These are phyloP conservation scores for Fusarium beomiforme DNA, from an alignment of 2,329 filamentous ascomycete species.

Conservation along the genomic window DNA sequence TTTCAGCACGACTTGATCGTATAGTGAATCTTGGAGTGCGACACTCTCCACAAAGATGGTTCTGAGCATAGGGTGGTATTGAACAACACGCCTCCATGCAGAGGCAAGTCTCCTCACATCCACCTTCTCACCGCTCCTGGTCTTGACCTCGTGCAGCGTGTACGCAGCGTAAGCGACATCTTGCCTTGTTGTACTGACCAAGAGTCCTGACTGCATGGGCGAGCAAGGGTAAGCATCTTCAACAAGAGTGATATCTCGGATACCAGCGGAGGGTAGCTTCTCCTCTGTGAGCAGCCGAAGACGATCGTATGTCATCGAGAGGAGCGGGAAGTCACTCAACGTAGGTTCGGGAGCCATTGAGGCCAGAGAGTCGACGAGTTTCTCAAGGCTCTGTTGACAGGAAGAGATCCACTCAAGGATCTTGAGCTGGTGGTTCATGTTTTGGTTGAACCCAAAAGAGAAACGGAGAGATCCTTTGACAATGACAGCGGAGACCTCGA, in stretches of 20 bases:
- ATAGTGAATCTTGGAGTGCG: constrained; percentile 54
- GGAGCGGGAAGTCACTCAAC: constrained; percentile 29
- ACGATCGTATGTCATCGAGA: constrained; percentile 31
- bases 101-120: constrained; percentile 23
- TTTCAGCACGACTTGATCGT: constrained; percentile 57
- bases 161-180: constrained; percentile 47
- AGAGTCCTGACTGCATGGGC: constrained; percentile 50
- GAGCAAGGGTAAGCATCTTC: constrained; percentile 52
- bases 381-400: constrained; percentile 13
- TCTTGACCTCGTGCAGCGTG: constrained; percentile 46
- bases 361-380: background rate
- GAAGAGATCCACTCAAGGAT: constrained; percentile 44
- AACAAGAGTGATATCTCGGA: background rate
- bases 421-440: constrained; percentile 52
- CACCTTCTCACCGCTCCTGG: constrained; percentile 27
- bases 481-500: constrained; percentile 58
- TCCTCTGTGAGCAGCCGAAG: constrained; percentile 15
- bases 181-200: constrained; percentile 52
- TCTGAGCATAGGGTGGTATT: constrained; percentile 55
- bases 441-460: constrained; percentile 55
- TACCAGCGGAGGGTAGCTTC: constrained; percentile 25
- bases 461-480: constrained; percentile 55
- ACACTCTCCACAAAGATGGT: constrained; percentile 60
- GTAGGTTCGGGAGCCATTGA: constrained; percentile 17
- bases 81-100: constrained; percentile 53